These are phyloP conservation scores for Collybiopsis confluens DNA, from an alignment of 768 basidiomycete genomes.

Conservation along the genomic window DNA sequence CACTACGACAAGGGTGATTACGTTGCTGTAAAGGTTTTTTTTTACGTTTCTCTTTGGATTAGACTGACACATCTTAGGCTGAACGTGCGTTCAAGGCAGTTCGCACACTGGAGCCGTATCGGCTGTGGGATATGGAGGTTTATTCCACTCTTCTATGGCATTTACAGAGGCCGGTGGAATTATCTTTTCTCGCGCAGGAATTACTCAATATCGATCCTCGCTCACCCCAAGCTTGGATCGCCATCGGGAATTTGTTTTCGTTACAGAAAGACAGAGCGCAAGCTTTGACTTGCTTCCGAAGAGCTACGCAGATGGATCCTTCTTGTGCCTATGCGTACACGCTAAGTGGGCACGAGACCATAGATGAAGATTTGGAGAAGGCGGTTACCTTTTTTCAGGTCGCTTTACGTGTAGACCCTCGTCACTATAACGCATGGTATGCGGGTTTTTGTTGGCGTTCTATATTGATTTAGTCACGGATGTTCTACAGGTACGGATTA, in stretches of 20 bases:
- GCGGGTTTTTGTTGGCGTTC: constrained; percentile 25
- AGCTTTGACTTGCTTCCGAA: constrained; percentile 89
- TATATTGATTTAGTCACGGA: constrained; percentile 22
- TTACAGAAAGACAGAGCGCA: constrained; percentile 91
- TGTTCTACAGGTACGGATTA: constrained; percentile 85
- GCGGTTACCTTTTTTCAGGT: constrained; percentile 90
- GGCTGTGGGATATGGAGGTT: constrained; percentile 89
- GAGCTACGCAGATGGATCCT: constrained; percentile 86
- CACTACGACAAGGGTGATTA: constrained; percentile 92
- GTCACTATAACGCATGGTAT: constrained; percentile 98
- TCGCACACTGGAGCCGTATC: constrained; percentile 83
- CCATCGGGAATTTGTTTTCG: constrained; percentile 93
- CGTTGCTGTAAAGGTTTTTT: constrained; percentile 68
- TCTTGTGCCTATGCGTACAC: constrained; percentile 95
- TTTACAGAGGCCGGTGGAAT: constrained; percentile 73
- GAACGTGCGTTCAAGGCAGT: constrained; percentile 84
- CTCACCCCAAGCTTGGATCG: constrained; percentile 91
- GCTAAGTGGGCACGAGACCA: constrained; percentile 92
- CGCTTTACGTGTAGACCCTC: constrained; percentile 84
- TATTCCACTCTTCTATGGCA: constrained; percentile 98
- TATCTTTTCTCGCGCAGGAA: constrained; percentile 93
- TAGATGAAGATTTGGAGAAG: constrained; percentile 92
- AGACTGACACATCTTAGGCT: constrained; percentile 51
- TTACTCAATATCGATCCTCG: constrained; percentile 80
- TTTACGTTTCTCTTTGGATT: constrained; percentile 13